Percentiles rank a stretch among this genome's conserved stretches.
These are phyloP conservation scores for Pseudopediastrum boryanum DNA, from an alignment of 139 green algal genomes.

Conservation along the genomic window DNA sequence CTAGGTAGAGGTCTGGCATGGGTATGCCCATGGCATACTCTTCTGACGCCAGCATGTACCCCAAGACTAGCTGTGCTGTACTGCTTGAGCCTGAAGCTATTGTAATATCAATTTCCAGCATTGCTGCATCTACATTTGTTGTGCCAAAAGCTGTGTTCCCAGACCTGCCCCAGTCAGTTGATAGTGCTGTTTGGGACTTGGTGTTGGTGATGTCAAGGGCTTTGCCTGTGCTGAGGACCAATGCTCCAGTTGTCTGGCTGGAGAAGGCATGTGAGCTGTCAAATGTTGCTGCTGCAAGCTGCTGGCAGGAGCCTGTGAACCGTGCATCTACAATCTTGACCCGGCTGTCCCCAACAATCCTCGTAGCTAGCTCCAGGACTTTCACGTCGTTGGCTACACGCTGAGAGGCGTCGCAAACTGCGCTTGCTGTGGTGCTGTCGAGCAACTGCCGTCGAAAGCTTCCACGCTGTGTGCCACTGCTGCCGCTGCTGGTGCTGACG, in stretches of 20 bases:
- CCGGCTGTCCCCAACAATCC: constrained; percentile 12
- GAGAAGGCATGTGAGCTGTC: constrained; percentile 5
- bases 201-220: no score
- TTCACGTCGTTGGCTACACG: neutral
- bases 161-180: constrained; percentile 7
- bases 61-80: constrained; percentile 1
- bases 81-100: neutral
- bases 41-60: constrained; percentile 29
- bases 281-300: neutral
- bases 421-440: neutral
- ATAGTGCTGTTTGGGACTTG: no score
- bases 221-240: constrained; percentile 32
- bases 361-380: constrained; percentile 7
- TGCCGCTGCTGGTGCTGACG: no score
- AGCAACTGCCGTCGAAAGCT: neutral
- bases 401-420: neutral
- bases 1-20: constrained; percentile 9
- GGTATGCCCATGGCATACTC: constrained; percentile 15
- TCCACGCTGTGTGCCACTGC: no score
- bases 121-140: constrained; percentile 25
- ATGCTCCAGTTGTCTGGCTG: neutral
- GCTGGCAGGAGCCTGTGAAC: constrained; percentile 21
- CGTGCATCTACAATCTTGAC: constrained; percentile 8
- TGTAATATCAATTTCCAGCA: constrained; percentile 17
- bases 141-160: constrained; percentile 9